A percentile compares a stretch with the other conserved stretches of the same genome.
phyloP scores from a whole-genome alignment of 352 stramenopile genomes.

The Globisporangium alternatum region DNA sequence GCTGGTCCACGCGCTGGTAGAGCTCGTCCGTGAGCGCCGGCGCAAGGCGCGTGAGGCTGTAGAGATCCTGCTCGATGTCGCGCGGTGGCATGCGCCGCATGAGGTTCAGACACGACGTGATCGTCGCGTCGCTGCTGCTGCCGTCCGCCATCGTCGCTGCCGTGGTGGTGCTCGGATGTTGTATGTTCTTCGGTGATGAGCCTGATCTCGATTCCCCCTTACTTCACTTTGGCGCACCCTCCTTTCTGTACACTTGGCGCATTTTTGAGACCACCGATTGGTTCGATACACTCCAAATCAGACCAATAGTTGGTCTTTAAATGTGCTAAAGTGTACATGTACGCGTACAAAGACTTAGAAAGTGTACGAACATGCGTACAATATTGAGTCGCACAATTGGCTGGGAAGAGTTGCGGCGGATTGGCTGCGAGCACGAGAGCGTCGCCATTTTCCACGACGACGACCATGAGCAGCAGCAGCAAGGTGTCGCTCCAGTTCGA shows the following conservation, averaged over 20 bases:
- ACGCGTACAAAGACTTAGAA: not conserved
- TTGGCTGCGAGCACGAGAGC: conserved; percentile 2
- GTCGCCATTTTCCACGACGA: conserved; percentile 11
- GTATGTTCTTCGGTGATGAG: not conserved
- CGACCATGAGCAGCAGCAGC: conserved; percentile 61
- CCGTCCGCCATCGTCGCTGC: conserved; percentile 20
- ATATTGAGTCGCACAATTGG: conserved; percentile 17
- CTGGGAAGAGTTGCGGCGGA: conserved; percentile 28
- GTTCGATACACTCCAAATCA: too few relatives aligned
- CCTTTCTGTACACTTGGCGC: too few relatives aligned
- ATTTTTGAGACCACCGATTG: too few relatives aligned
- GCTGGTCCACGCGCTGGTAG: conserved; percentile 92
- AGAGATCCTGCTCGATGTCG: conserved; percentile 82
- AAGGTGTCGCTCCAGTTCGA: conserved; percentile 64
- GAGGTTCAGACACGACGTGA: conserved; percentile 85
- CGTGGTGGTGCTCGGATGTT: too few relatives aligned
- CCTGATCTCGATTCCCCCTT: not conserved
- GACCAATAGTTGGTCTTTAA: too few relatives aligned
- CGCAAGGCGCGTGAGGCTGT: conserved; percentile 78
- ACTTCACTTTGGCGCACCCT: not conserved
- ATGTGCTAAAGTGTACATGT: too few relatives aligned
- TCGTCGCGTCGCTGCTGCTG: conserved; percentile 33
- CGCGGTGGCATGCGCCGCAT: conserved; percentile 88
- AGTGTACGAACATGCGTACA: not conserved
- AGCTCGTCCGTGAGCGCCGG: conserved; percentile 88